Conservation (phyloP, 1,284 basidiomycete species). For the Papiliotrema flavescens region DNA sequence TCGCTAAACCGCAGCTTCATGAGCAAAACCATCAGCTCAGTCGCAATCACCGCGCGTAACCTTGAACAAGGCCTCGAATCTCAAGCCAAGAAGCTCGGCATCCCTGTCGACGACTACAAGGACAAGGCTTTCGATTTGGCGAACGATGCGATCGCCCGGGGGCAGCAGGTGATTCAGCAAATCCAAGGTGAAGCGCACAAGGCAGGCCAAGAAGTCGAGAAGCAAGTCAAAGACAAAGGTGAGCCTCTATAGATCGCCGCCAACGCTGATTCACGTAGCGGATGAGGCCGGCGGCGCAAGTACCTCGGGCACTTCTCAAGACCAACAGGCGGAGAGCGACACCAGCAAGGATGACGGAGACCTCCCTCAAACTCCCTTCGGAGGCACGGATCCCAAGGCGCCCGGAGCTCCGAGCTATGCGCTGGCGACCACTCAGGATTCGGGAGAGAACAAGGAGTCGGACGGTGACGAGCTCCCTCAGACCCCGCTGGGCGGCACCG, state of each 20-base stretch:
- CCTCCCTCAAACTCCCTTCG: not conserved
- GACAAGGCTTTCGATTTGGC: not conserved
- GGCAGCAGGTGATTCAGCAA: not conserved
- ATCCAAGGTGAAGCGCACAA: not conserved
- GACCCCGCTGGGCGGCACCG: conserved; percentile 24
- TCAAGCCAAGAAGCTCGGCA: conserved; percentile 22
- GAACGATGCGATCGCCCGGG: not conserved
- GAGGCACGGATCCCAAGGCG: not conserved
- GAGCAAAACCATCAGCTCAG: not conserved
- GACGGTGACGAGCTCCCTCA: not conserved
- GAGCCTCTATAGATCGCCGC: not conserved
- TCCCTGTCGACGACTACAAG: conserved; percentile 28
- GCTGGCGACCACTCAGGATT: not conserved
- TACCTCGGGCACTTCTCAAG: not conserved
- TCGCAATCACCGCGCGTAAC: conserved; percentile 8
- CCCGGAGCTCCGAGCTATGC: not conserved
- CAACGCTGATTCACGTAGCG: not conserved
- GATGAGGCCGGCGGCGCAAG: not conserved
- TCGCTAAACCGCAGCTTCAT: not conserved
- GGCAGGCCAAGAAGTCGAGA: not conserved
- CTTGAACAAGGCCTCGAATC: conserved; percentile 15
- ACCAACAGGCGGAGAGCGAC: not conserved
- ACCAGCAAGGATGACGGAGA: not conserved
- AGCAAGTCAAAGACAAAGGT: conserved; percentile 1
- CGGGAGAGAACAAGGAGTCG: not conserved